Evolutionary conservation across 2,329 filamentous ascomycete genomes (phyloP).

Genomic region (Exophiala aquamarina): DNA sequence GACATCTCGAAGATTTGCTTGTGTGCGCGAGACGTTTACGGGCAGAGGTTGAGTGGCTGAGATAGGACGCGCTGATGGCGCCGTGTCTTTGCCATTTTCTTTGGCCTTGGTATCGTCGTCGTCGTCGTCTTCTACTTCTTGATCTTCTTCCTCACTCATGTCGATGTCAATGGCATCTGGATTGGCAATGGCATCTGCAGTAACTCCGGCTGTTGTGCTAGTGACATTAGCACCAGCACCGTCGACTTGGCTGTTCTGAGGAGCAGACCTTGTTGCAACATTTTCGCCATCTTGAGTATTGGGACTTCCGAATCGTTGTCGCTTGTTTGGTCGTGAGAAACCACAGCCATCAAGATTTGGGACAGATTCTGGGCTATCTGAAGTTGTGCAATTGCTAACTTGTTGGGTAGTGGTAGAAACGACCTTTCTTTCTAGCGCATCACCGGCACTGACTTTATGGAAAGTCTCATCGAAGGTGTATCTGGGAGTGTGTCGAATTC

Average conservation of each 20-base stretch:
- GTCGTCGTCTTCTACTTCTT: too few relatives aligned
- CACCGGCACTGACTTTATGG: constrained; percentile 34
- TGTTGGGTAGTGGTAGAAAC: constrained; percentile 11
- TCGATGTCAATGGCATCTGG: constrained; percentile 22
- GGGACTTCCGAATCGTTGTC: constrained; percentile 11
- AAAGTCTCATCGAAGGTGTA: constrained; percentile 38
- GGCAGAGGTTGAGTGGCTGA: neutral
- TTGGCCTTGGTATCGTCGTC: constrained; percentile 40
- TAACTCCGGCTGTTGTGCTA: too few relatives aligned
- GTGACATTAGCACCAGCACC: neutral
- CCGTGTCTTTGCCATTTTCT: too few relatives aligned
- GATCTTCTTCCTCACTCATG: constrained; percentile 10
- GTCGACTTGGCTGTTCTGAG: neutral
- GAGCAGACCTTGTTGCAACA: neutral
- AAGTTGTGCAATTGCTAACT: neutral
- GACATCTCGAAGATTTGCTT: neutral
- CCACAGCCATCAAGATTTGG: constrained; percentile 24
- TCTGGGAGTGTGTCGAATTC: constrained; percentile 15
- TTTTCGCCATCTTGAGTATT: neutral
- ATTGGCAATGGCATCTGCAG: constrained; percentile 20
- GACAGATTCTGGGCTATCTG: constrained; percentile 1
- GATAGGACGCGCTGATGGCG: too few relatives aligned
- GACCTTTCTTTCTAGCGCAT: constrained; percentile 11
- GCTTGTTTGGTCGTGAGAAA: constrained; percentile 21
- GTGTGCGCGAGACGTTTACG: too few relatives aligned